Evolutionary conservation across 2,329 filamentous ascomycete genomes (phyloP).

Genomic region (Berkeleyomyces rouxiae): DNA sequence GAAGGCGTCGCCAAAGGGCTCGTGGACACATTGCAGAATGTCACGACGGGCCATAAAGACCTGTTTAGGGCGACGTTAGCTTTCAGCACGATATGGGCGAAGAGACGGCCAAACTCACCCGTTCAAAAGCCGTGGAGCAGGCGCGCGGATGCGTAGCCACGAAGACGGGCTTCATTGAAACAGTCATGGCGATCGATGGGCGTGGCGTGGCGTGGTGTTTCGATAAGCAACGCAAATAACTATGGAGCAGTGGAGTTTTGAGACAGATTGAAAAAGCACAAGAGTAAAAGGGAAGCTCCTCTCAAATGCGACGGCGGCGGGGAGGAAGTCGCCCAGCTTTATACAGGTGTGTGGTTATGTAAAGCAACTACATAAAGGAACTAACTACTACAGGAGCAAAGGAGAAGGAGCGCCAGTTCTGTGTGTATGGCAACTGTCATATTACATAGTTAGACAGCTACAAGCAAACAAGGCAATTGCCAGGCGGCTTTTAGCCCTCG

Average conservation of each 20-base stretch:
- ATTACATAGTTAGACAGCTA: too few species aligned
- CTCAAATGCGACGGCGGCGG: not conserved
- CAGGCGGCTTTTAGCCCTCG: not conserved
- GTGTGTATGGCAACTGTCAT: too few species aligned
- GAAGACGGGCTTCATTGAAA: conserved; percentile 63
- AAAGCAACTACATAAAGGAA: too few species aligned
- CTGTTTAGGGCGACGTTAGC: conserved; percentile 25
- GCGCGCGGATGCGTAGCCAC: conserved; percentile 86
- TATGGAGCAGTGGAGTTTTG: not conserved
- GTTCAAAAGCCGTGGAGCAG: conserved; percentile 93
- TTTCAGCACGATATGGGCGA: conserved; percentile 6
- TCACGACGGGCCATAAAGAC: conserved; percentile 93
- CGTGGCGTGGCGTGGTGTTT: too few species aligned
- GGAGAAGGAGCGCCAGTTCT: not conserved
- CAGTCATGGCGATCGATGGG: conserved; percentile 22
- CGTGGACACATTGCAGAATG: conserved; percentile 68
- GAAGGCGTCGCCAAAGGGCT: conserved; percentile 92
- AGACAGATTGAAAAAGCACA: not conserved
- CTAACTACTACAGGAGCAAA: too few species aligned
- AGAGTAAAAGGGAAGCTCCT: not conserved
- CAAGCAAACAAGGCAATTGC: not conserved
- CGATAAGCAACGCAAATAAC: conserved; percentile 1
- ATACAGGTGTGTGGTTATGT: not conserved
- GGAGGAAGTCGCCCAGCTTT: not conserved
- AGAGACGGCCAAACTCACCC: conserved; percentile 33